Evolutionary conservation across 129 eudicot genomes (phyloP), one percentile per base, ranked within the genome.

Genomic region (Flaveria ramosissima): DNA sequence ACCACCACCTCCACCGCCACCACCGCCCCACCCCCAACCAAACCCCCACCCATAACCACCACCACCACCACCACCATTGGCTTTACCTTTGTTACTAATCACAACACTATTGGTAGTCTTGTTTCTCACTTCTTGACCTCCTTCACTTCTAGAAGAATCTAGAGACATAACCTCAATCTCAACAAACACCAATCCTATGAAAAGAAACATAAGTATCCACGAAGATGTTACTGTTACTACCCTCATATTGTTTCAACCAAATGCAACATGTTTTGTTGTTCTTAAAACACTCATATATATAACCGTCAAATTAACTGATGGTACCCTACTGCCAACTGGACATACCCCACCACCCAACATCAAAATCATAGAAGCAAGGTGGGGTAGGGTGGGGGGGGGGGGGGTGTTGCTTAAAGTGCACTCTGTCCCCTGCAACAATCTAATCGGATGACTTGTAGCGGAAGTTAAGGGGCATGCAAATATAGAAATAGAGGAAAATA

Each of bases 41-140:
- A 73, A 77, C 56, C 78, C 82, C 86, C 86, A 82, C 72, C 79
- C 86, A 52, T 78, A 79, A 23, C 80, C 79, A 53, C 85, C 85
- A 56, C 82, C 69, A 24, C 78, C n/a, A n/a, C n/a, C 82, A 70
- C 39, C 66, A 36, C 72, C 39, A 5, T 5, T 32, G 39, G 39
- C 43, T 55, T 43, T 82, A 56, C 83, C 85, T 77, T 82, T 82
- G 71, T 71, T 82, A 45, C n/a, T 68, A 48, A 82, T 43, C 6
- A 77, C 86, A 2, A 82, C 45, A 77, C 48, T 78, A 57, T 72
- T 77, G 9, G 74, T 68, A 16, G 80, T 82, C 43, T 73, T 78
- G 64, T 82, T 82, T 61, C 80, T 48, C 15, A 2, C 10, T 48
- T 36, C 80, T 46, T 12, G 19, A 27, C 8, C 20, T 64, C 82